These are phyloP conservation scores for Trichoderma parareesei DNA, from an alignment of 495 filamentous ascomycete genomes.

Conservation along the genomic window DNA sequence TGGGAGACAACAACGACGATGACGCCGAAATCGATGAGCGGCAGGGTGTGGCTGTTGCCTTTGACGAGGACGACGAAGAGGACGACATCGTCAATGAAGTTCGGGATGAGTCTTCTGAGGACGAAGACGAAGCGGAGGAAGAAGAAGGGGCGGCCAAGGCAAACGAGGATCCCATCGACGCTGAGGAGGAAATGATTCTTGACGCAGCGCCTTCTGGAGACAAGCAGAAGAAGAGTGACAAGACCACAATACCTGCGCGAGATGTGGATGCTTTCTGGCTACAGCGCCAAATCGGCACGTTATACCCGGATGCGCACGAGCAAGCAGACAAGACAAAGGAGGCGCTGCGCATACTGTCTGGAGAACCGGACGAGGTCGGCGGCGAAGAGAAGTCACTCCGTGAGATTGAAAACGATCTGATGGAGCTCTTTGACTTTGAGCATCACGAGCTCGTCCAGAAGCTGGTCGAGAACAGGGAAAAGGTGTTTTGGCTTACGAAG, in stretches of 20 bases:
- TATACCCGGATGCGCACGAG: conserved; percentile 83
- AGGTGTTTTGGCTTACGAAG: conserved; percentile 89
- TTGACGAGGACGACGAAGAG: conserved; percentile 85
- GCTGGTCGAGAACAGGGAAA: conserved; percentile 84
- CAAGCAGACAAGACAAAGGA: conserved; percentile 82
- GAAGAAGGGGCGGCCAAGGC: conserved; percentile 41
- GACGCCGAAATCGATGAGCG: conserved; percentile 76
- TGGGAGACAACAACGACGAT: conserved; percentile 51
- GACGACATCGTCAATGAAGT: conserved; percentile 61
- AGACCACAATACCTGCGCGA: conserved; percentile 62
- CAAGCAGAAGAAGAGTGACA: conserved; percentile 37
- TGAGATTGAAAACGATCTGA: conserved; percentile 95
- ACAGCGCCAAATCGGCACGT: conserved; percentile 78
- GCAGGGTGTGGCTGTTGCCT: conserved; percentile 95
- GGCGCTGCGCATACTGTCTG: conserved; percentile 72
- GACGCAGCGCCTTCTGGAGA: conserved; percentile 47
- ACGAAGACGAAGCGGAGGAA: conserved; percentile 46
- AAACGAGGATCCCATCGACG: conserved; percentile 60
- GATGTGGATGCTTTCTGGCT: conserved; percentile 98
- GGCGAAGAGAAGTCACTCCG: conserved; percentile 73
- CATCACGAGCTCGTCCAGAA: conserved; percentile 88
- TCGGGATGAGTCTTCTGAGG: conserved; percentile 67
- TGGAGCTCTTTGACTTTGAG: conserved; percentile 97
- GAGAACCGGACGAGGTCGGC: conserved; percentile 57
- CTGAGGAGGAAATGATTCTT: conserved; percentile 72